Evolutionary conservation across 352 stramenopile genomes (phyloP).

Genomic region (Globisporangium paroecandrum): DNA sequence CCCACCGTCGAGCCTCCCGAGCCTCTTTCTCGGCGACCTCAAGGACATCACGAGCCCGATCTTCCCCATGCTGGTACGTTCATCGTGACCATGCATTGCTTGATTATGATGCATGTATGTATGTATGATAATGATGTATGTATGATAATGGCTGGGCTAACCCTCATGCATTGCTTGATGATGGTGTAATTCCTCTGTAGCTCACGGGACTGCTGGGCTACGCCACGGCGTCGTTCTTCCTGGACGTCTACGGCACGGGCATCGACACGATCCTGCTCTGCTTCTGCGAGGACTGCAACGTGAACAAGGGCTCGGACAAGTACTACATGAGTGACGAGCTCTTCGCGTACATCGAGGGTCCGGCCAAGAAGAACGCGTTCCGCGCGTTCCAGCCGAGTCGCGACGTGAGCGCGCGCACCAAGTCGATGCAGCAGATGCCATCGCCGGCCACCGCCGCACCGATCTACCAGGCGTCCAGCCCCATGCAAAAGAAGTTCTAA

Average conservation of each 20-base stretch:
- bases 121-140: background rate
- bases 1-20: slow-evolving; percentile 45
- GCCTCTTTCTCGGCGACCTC: slow-evolving; percentile 76
- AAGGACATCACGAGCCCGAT: slow-evolving; percentile 63
- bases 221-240: slow-evolving; percentile 68
- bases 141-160: background rate
- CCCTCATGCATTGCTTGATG: background rate
- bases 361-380: slow-evolving; percentile 79
- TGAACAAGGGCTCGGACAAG: slow-evolving; percentile 70
- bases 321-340: slow-evolving; percentile 87
- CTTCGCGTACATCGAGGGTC: slow-evolving; percentile 72
- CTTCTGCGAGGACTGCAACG: slow-evolving; percentile 84
- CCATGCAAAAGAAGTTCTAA: slow-evolving; percentile 15
- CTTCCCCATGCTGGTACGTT: slow-evolving; percentile 68
- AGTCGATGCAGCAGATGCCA: slow-evolving; percentile 14
- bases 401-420: slow-evolving; percentile 13
- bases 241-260: slow-evolving; percentile 77
- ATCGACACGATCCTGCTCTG: slow-evolving; percentile 87
- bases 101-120: background rate
- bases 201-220: slow-evolving; percentile 70
- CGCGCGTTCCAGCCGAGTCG: slow-evolving; percentile 39
- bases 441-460: slow-evolving; percentile 26
- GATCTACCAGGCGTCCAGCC: slow-evolving; percentile 21
- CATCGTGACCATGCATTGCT: background rate
- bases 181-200: slow-evolving; percentile 12